phyloP scores from a whole-genome alignment of 805 yeast species.

The Monosporozyma aquatica region DNA sequence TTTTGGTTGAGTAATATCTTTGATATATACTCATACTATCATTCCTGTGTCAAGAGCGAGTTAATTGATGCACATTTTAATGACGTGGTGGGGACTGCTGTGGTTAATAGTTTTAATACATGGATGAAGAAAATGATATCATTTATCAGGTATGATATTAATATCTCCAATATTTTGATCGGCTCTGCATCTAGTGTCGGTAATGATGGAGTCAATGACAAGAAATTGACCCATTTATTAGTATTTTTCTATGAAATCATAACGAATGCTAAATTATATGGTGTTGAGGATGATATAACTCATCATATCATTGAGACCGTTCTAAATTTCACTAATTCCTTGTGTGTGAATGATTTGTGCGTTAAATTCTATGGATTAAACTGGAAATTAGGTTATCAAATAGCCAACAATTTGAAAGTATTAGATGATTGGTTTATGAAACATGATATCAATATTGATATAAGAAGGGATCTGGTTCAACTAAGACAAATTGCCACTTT shows the following conservation, averaged over 20 bases:
- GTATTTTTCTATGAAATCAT: conserved; percentile 79
- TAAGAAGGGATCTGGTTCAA: not conserved
- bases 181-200: conserved; percentile 6
- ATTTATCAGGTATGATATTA: conserved; percentile 4
- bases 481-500: conserved; percentile 9
- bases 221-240: conserved; percentile 88
- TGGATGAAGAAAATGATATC: conserved; percentile 8
- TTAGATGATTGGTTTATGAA: conserved; percentile 8
- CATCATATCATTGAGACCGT: conserved; percentile 2
- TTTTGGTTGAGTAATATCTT: conserved; percentile 5
- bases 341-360: conserved; percentile 11
- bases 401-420: conserved; percentile 4
- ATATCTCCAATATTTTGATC: conserved; percentile 7
- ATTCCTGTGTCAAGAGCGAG: not conserved
- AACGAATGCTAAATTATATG: conserved; percentile 82
- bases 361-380: conserved; percentile 8
- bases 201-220: conserved; percentile 30
- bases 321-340: conserved; percentile 5
- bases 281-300: conserved; percentile 53
- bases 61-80: not conserved
- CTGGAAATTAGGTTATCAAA: conserved; percentile 10
- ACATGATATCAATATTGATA: not conserved
- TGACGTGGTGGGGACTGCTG: not conserved
- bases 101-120: conserved; percentile 3
- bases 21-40: conserved; percentile 1